Evolutionary conservation across 202 grass and related monocot species (phyloP).

Genomic region (Cymbopogon flexuosus): DNA sequence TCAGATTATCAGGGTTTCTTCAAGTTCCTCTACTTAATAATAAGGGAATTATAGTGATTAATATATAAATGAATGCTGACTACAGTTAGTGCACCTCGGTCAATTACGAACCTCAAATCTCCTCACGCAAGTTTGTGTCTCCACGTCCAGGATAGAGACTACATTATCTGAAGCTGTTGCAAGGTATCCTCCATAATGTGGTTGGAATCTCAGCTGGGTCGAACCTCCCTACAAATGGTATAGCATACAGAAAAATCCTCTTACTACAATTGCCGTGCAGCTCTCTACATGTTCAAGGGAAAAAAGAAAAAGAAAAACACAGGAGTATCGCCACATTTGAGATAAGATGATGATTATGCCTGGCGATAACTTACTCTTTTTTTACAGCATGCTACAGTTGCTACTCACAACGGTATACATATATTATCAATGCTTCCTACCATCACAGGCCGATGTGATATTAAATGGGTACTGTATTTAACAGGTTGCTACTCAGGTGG

Average conservation of each 20-base stretch:
- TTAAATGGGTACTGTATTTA: not conserved
- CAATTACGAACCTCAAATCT: slow-evolving; percentile 48
- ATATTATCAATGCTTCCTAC: not conserved
- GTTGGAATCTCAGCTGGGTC: slow-evolving; percentile 59
- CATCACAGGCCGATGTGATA: not conserved
- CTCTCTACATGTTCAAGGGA: not conserved
- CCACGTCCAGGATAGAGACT: slow-evolving; percentile 64
- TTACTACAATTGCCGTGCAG: not conserved
- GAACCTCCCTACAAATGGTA: slow-evolving; percentile 46
- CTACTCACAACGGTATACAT: not conserved
- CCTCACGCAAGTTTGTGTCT: slow-evolving; percentile 53
- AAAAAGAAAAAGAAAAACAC: not conserved
- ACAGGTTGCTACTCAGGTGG: not conserved
- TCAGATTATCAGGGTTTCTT: not conserved
- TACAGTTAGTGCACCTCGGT: not conserved
- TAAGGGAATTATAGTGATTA: not conserved
- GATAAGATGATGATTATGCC: slow-evolving; percentile 7
- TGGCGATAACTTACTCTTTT: not conserved
- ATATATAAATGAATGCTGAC: not conserved
- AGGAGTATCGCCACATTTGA: not conserved
- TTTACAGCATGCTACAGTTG: not conserved
- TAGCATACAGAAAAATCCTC: slow-evolving; percentile 28
- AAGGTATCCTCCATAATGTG: slow-evolving; percentile 44
- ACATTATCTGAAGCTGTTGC: slow-evolving; percentile 51
- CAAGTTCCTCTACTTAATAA: not conserved